These are phyloP conservation scores for Candida sp. DNA, from an alignment of 1,139 yeast species.

Conservation along the genomic window DNA sequence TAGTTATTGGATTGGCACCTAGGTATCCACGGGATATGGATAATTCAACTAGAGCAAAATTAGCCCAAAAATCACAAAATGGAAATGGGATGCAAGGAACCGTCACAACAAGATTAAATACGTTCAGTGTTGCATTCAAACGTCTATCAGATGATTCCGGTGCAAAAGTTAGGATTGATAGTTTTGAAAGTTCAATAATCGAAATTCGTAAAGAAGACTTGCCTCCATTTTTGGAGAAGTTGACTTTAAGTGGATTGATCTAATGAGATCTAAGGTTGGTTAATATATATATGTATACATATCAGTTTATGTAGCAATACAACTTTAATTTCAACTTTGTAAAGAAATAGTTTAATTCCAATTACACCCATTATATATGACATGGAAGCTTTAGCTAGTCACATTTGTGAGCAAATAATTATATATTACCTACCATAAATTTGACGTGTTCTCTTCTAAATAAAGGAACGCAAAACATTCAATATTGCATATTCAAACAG, in stretches of 20 bases:
- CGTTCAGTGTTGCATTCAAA: slow-evolving; percentile 89
- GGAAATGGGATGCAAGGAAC: slow-evolving; percentile 14
- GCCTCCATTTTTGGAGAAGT: slow-evolving; percentile 79
- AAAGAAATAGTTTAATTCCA: too few species aligned
- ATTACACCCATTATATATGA: too few species aligned
- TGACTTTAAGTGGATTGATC: slow-evolving; percentile 45
- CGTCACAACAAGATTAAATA: slow-evolving; percentile 52
- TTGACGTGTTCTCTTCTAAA: too few species aligned
- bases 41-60: slow-evolving; percentile 39
- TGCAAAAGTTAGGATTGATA: slow-evolving; percentile 87
- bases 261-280: slow-evolving; percentile 8
- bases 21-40: slow-evolving; percentile 66
- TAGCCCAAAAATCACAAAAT: slow-evolving; percentile 33
- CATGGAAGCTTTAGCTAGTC: too few species aligned
- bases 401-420: too few species aligned
- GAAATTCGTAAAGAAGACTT: slow-evolving; percentile 88
- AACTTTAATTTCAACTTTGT: too few species aligned
- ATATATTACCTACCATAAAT: too few species aligned
- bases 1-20: slow-evolving; percentile 90
- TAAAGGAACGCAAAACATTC: too few species aligned
- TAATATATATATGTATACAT: too few species aligned
- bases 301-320: too few species aligned
- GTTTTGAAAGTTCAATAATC: slow-evolving; percentile 91
- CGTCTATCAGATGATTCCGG: slow-evolving; percentile 79
- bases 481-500: too few species aligned